A percentile compares a stretch with the other conserved stretches of the same genome.
These are phyloP conservation scores for Geotrichum phurueaensis DNA, from an alignment of 1,139 yeast genomes.

Conservation along the genomic window DNA sequence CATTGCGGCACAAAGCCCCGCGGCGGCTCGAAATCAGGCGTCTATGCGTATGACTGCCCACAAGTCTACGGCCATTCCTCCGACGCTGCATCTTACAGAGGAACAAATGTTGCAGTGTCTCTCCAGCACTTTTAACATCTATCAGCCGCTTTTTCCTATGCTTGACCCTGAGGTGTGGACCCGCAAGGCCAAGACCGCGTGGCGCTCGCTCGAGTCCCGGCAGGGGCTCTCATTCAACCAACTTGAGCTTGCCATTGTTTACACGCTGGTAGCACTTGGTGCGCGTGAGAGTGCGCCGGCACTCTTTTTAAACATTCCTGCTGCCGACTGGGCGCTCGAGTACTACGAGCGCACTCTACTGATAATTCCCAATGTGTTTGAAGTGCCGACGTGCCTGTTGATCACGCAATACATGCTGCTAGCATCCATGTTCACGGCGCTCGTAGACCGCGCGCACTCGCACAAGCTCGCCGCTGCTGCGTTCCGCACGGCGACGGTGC, in stretches of 20 bases:
- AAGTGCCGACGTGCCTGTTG: constrained; percentile 15
- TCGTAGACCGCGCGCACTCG: constrained; percentile 20
- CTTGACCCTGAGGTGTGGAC: constrained; percentile 24
- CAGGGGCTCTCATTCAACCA: constrained; percentile 6
- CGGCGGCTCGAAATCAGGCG: neutral
- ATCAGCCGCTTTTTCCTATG: constrained; percentile 22
- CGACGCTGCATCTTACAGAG: constrained; percentile 15
- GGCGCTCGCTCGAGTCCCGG: constrained; percentile 25
- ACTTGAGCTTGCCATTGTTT: constrained; percentile 24
- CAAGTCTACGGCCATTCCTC: neutral
- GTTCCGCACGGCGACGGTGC: constrained; percentile 19
- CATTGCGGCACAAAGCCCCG: neutral
- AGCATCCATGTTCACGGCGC: constrained; percentile 19
- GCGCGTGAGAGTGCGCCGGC: constrained; percentile 9
- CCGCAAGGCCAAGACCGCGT: constrained; percentile 23
- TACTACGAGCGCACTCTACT: constrained; percentile 20
- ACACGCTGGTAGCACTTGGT: constrained; percentile 24
- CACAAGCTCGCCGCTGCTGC: constrained; percentile 19
- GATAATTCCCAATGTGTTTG: constrained; percentile 21
- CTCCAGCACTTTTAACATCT: constrained; percentile 19
- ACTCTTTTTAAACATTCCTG: constrained; percentile 7
- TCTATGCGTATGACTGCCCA: neutral
- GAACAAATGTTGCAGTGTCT: constrained; percentile 24
- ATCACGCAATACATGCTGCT: constrained; percentile 22
- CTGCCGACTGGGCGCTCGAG: constrained; percentile 22